These are phyloP conservation scores for Yamadazyma conglobata DNA, from an alignment of 1,139 yeast species.

Conservation along the genomic window DNA sequence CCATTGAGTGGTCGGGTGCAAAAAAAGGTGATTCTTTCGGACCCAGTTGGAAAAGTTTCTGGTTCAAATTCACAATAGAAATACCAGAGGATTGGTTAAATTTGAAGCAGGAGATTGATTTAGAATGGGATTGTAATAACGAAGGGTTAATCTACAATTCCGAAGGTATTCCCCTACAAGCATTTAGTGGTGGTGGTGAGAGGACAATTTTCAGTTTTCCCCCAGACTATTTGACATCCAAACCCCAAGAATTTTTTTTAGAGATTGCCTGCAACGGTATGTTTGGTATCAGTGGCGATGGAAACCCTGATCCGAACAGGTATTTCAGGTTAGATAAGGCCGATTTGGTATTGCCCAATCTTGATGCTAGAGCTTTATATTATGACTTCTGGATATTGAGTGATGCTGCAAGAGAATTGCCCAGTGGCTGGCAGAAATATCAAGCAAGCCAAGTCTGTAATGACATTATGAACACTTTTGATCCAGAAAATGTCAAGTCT, in stretches of 20 bases:
- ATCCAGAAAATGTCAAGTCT: slow-evolving; percentile 47
- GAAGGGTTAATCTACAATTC: slow-evolving; percentile 78
- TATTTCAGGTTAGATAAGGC: slow-evolving; percentile 66
- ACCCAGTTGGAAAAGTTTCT: slow-evolving; percentile 95
- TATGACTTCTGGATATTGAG: slow-evolving; percentile 86
- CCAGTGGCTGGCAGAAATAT: slow-evolving; percentile 70
- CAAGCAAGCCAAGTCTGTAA: slow-evolving; percentile 77
- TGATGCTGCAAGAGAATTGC: slow-evolving; percentile 87
- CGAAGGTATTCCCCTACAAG: slow-evolving; percentile 70
- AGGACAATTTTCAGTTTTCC: slow-evolving; percentile 75
- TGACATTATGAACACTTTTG: slow-evolving; percentile 78
- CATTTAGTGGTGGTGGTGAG: slow-evolving; percentile 84
- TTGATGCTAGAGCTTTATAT: slow-evolving; percentile 72
- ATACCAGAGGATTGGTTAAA: slow-evolving; percentile 61
- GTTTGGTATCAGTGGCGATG: slow-evolving; percentile 77
- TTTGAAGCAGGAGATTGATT: slow-evolving; percentile 50
- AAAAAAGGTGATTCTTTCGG: slow-evolving; percentile 78
- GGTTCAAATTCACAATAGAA: slow-evolving; percentile 71
- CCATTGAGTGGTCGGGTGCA: slow-evolving; percentile 54
- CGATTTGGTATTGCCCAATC: slow-evolving; percentile 77
- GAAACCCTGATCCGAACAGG: slow-evolving; percentile 61
- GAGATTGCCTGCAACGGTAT: slow-evolving; percentile 94
- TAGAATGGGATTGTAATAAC: slow-evolving; percentile 84
- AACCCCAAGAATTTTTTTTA: slow-evolving; percentile 56
- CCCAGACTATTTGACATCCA: slow-evolving; percentile 38